Evolutionary conservation across 2,329 filamentous ascomycete genomes (phyloP).

Genomic region (Verticillium albo-atrum): DNA sequence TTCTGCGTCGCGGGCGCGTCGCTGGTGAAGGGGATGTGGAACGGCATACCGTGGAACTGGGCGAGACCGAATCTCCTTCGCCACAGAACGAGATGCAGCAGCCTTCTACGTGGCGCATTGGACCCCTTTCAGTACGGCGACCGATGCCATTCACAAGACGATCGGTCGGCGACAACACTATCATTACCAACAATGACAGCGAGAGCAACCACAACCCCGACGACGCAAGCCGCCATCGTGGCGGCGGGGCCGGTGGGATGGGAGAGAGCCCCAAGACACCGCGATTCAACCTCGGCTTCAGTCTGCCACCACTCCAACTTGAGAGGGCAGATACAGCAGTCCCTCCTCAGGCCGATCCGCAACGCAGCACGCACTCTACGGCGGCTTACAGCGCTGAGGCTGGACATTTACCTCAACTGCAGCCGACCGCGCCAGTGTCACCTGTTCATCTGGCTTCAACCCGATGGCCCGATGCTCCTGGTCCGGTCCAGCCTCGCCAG

Average conservation of each 20-base stretch:
- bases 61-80: background rate
- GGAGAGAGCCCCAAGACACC: conserved; percentile 44
- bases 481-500: background rate
- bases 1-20: background rate
- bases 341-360: background rate
- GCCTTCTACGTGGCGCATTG: background rate
- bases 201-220: background rate
- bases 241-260: background rate
- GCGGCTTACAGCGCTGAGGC: background rate
- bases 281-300: conserved; percentile 27
- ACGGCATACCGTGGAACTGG: background rate
- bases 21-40: background rate
- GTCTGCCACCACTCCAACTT: background rate
- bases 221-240: background rate
- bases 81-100: background rate
- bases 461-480: background rate
- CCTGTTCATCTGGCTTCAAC: background rate
- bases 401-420: background rate
- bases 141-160: background rate
- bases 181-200: background rate
- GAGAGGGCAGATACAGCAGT: background rate
- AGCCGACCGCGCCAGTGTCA: background rate
- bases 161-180: background rate
- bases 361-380: no score
- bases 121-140: background rate